phyloP scores from a whole-genome alignment of 2,329 filamentous ascomycete species.

The Emericellopsis cladophorae region DNA sequence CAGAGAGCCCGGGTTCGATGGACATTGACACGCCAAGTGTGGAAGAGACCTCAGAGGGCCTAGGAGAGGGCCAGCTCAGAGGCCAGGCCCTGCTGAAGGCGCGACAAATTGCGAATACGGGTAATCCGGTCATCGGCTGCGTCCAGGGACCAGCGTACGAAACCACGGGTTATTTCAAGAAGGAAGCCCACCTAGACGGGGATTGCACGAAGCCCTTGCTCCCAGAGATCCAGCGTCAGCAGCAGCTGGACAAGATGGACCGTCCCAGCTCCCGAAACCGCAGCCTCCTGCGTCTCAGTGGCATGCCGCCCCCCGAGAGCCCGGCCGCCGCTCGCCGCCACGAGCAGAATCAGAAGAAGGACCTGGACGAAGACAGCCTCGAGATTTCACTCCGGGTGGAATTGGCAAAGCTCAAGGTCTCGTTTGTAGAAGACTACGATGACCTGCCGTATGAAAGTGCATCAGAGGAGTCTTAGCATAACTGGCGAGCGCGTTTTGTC shows the following conservation, averaged over 20 bases:
- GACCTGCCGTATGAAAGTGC: too few relatives aligned
- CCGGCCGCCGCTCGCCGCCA: neutral
- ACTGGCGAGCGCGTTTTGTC: too few relatives aligned
- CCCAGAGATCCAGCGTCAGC: slow-evolving; percentile 30
- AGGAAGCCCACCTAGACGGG: slow-evolving; percentile 32
- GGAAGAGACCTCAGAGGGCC: slow-evolving; percentile 3
- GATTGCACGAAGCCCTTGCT: slow-evolving; percentile 29
- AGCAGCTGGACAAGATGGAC: slow-evolving; percentile 3
- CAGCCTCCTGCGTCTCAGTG: neutral
- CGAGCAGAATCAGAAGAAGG: neutral
- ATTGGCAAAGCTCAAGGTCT: too few relatives aligned
- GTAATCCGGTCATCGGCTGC: slow-evolving; percentile 36
- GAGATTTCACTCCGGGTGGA: too few relatives aligned
- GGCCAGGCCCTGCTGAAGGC: slow-evolving; percentile 17
- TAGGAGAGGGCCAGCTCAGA: slow-evolving; percentile 3
- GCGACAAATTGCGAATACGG: slow-evolving; percentile 26
- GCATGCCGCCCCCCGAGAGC: neutral
- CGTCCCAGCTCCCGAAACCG: neutral
- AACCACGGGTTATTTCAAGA: slow-evolving; percentile 29
- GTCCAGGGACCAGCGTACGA: slow-evolving; percentile 42
- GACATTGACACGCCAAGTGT: slow-evolving; percentile 6
- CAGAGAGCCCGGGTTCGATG: slow-evolving; percentile 3
- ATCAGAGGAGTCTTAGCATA: too few relatives aligned
- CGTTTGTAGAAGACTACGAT: too few relatives aligned
- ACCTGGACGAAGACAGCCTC: neutral